Conservation (phyloP, 2,329 filamentous ascomycete genomes). For the Lecanicillium sp. region DNA sequence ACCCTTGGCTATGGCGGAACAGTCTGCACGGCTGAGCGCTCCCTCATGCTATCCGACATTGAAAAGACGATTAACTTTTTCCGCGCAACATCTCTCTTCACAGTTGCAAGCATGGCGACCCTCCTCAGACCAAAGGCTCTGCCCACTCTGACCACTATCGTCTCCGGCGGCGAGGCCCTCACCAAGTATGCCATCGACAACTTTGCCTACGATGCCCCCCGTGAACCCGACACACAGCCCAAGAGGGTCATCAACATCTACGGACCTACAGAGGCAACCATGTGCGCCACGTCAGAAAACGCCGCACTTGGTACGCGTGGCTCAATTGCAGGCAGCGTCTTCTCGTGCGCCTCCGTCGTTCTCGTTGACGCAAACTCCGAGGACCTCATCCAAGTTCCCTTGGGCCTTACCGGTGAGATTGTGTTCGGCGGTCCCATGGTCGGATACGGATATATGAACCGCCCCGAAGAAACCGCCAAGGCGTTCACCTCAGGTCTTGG, state of each 20-base stretch:
- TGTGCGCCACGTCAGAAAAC: slow-evolving; percentile 10
- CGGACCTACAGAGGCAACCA: slow-evolving; percentile 13
- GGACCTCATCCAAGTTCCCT: slow-evolving; percentile 5
- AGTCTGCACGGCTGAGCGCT: slow-evolving; percentile 13
- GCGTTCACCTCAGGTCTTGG: slow-evolving; percentile 3
- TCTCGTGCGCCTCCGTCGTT: slow-evolving; percentile 10
- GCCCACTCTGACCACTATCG: slow-evolving; percentile 10
- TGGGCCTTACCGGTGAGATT: slow-evolving; percentile 16
- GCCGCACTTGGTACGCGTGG: slow-evolving; percentile 7
- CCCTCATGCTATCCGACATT: slow-evolving; percentile 13
- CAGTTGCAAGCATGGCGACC: slow-evolving; percentile 13
- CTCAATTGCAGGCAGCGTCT: slow-evolving; percentile 7
- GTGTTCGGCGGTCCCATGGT: slow-evolving; percentile 22
- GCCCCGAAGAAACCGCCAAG: slow-evolving; percentile 11
- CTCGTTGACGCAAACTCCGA: slow-evolving; percentile 11
- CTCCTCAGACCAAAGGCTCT: slow-evolving; percentile 12
- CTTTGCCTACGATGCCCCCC: slow-evolving; percentile 10
- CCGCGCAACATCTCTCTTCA: slow-evolving; percentile 10
- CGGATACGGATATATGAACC: slow-evolving; percentile 15
- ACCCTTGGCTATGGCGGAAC: slow-evolving; percentile 12
- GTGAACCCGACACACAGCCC: slow-evolving; percentile 5
- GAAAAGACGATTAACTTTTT: slow-evolving; percentile 13
- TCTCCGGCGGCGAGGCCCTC: slow-evolving; percentile 11
- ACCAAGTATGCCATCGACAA: slow-evolving; percentile 13
- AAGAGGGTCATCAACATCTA: slow-evolving; percentile 13